Conservation (phyloP, 352 stramenopile species). For the Globisporangium solare region DNA sequence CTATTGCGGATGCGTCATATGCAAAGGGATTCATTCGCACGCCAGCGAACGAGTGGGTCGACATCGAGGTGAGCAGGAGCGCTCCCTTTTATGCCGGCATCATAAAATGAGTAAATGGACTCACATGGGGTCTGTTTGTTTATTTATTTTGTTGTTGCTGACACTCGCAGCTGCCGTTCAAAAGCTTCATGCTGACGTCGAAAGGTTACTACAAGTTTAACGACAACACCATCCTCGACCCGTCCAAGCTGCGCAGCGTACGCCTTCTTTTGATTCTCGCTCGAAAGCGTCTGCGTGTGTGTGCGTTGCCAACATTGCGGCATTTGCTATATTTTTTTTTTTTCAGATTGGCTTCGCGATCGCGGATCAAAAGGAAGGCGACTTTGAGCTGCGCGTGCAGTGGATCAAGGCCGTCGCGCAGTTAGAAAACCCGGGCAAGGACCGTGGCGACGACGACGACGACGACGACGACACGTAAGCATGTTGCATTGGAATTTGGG, state of each 20-base stretch:
- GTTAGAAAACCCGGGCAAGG: slow-evolving; percentile 28
- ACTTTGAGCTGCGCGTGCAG: slow-evolving; percentile 79
- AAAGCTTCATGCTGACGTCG: slow-evolving; percentile 74
- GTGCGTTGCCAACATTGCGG: too few species aligned
- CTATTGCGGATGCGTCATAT: too few species aligned
- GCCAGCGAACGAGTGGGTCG: slow-evolving; percentile 77
- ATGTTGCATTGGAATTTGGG: too few species aligned
- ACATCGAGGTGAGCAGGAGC: slow-evolving; percentile 50
- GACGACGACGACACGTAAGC: slow-evolving; percentile 24
- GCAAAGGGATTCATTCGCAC: slow-evolving; percentile 74
- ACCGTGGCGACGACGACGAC: slow-evolving; percentile 25
- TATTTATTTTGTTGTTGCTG: too few species aligned
- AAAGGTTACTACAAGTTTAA: slow-evolving; percentile 82
- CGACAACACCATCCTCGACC: slow-evolving; percentile 69
- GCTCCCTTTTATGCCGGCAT: not conserved
- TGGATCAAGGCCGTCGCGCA: slow-evolving; percentile 84
- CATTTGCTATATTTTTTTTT: not conserved
- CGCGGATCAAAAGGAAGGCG: slow-evolving; percentile 80
- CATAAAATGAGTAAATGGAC: not conserved
- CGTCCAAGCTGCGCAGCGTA: slow-evolving; percentile 74
- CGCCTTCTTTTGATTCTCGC: slow-evolving; percentile 6
- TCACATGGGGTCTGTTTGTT: not conserved
- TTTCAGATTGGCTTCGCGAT: slow-evolving; percentile 80
- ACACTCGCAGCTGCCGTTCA: slow-evolving; percentile 54
- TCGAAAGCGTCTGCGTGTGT: too few species aligned